Evolutionary conservation across 345 rosid genomes (phyloP), one percentile per base, ranked within the genome.

Genomic region (Xanthoceras sorbifolium): DNA sequence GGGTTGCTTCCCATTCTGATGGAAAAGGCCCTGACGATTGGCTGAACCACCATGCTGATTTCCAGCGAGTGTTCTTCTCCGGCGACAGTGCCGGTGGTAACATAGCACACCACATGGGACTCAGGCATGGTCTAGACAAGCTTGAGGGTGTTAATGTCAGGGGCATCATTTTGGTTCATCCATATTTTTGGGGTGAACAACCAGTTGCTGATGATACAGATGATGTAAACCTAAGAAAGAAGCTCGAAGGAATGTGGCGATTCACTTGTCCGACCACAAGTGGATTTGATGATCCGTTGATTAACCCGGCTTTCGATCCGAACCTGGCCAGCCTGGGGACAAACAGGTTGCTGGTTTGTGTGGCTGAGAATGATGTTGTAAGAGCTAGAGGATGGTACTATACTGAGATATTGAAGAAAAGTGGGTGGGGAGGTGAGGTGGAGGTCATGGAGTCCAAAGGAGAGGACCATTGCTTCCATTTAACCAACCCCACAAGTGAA

Each of bases 51-150:
- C 29, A 57, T 15, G 84, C 69, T 0, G 84, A 85, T 71, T 66
- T 83, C 2, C 48, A 34, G 6, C 67, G 71, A 22, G 78, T 85
- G 57, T 87, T 77, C 44, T 29, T 83, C 0, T 74, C 85, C 1
- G 88, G 90, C 18, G 89, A 86, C 31, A 80, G 83, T 42, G 85
- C 87, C 0, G 86, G 89, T 11, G 89, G 79, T 1, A 85, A 73
- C 74, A 80, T 87, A 26, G 68, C 83, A 4, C 89, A 84, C 62
- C 77, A 77, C 50, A 67, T 87, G 44, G 86, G 78, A 23, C 17
- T 84, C 32, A 72, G 72, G 44, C 57, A 64, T 14, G 82, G 82
- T n/a, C 0, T 50, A 0, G 80, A 71, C 9, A 79, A 54, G 6
- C 31, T 71, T 6, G 71, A 32, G 0, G 84, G 79, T 12, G 9